phyloP scores from a whole-genome alignment of 345 rosid genomes.

The Rhizophora mangle region DNA sequence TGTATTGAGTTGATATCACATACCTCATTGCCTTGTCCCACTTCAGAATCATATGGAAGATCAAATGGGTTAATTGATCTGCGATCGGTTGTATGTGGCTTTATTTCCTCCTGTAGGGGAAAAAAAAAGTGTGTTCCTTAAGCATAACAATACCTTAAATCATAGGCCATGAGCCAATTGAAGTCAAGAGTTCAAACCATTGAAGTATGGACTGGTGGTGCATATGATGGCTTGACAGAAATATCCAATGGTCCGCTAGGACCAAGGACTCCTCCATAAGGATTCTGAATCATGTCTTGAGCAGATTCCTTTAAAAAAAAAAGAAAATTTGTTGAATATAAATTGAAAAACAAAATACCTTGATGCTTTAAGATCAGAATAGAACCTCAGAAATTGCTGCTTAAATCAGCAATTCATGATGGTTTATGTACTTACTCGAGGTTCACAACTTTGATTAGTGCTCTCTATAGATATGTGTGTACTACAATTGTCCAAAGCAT shows the following conservation, averaged over 20 bases:
- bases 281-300: conserved; percentile 31
- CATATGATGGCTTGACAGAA: conserved; percentile 33
- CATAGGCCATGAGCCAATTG: background rate
- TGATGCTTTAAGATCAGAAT: conserved; percentile 13
- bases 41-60: conserved; percentile 65
- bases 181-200: conserved; percentile 34
- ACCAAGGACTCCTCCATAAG: conserved; percentile 29
- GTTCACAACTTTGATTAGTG: conserved; percentile 33
- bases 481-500: conserved; percentile 56
- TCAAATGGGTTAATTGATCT: conserved; percentile 93
- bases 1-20: conserved; percentile 10
- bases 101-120: conserved; percentile 45
- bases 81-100: conserved; percentile 31
- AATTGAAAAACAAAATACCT: conserved; percentile 13
- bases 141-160: background rate
- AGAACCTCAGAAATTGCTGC: conserved; percentile 43
- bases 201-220: conserved; percentile 32
- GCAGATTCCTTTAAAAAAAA: conserved; percentile 29
- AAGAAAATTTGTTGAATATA: conserved; percentile 24
- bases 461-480: conserved; percentile 36
- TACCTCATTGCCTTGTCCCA: conserved; percentile 66
- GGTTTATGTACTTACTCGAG: conserved; percentile 31
- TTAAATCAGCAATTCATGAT: conserved; percentile 35
- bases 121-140: conserved; percentile 9
- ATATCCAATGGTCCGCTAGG: conserved; percentile 29